Conservation (phyloP, 352 stramenopile species). For the Stephanocyclus meneghinianus region DNA sequence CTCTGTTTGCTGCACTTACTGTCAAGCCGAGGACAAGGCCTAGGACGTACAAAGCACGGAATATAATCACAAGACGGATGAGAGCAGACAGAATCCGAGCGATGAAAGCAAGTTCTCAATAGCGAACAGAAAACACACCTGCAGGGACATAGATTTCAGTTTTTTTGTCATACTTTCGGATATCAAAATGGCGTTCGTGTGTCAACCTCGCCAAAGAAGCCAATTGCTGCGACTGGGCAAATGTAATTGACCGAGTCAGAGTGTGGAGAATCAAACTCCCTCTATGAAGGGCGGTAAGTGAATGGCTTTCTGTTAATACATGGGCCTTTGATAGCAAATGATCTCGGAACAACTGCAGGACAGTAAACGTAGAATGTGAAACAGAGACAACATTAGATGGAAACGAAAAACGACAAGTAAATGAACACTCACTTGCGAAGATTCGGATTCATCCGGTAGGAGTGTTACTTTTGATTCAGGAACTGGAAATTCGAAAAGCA, state of each 20-base stretch:
- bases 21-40: conserved; percentile 76
- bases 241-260: conserved; percentile 63
- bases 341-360: conserved; percentile 56
- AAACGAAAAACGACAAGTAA: too few species aligned
- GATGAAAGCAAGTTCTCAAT: background rate
- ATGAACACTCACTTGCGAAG: conserved; percentile 23
- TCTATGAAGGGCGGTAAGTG: conserved; percentile 54
- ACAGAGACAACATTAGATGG: too few species aligned
- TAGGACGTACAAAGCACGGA: background rate
- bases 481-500: conserved; percentile 76
- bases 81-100: background rate
- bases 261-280: conserved; percentile 77
- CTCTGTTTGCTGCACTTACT: conserved; percentile 63
- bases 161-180: conserved; percentile 67
- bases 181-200: conserved; percentile 83
- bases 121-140: background rate
- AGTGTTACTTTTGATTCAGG: conserved; percentile 49
- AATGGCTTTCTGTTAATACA: conserved; percentile 62
- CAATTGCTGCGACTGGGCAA: conserved; percentile 79
- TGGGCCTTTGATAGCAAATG: conserved; percentile 72
- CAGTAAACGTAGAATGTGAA: too few species aligned
- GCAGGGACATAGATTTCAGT: conserved; percentile 74
- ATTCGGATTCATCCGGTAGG: conserved; percentile 25
- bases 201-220: conserved; percentile 78
- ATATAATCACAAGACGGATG: background rate